Conservation (phyloP, 129 eudicot species). For the Helianthus annuus region DNA sequence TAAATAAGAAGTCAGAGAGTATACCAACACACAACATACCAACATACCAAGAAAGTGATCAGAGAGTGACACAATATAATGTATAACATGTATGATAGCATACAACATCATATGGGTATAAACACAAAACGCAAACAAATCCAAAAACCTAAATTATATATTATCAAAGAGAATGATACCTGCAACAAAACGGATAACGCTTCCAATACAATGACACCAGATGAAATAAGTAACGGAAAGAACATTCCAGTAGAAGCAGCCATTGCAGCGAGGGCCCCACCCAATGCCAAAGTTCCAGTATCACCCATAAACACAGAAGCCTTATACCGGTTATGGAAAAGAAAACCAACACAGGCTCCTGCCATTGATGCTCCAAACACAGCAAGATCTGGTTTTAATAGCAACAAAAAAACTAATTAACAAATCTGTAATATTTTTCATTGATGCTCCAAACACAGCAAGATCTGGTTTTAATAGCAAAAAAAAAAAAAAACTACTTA, state of each 20-base stretch:
- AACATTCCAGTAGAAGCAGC: slow-evolving; percentile 98
- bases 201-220: slow-evolving; percentile 73
- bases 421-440: slow-evolving; percentile 28
- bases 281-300: slow-evolving; percentile 84
- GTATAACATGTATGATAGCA: too few species aligned
- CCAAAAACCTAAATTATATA: not conserved
- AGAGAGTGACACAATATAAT: too few species aligned
- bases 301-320: slow-evolving; percentile 94
- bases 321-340: slow-evolving; percentile 81
- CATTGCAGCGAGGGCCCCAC: slow-evolving; percentile 95
- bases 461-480: slow-evolving; percentile 55
- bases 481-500: not conserved
- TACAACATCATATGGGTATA: too few species aligned
- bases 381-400: slow-evolving; percentile 65
- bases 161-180: slow-evolving; percentile 45
- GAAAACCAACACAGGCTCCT: slow-evolving; percentile 97
- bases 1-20: too few species aligned
- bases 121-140: not conserved
- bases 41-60: too few species aligned
- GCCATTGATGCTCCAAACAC: slow-evolving; percentile 98
- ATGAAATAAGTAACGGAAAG: slow-evolving; percentile 71
- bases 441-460: slow-evolving; percentile 92
- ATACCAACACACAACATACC: too few species aligned
- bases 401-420: slow-evolving; percentile 6
- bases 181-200: slow-evolving; percentile 62